Evolutionary conservation across 805 yeast genomes (phyloP), one percentile per base, ranked within the genome.

Genomic region (Metschnikowia gelsemii): DNA sequence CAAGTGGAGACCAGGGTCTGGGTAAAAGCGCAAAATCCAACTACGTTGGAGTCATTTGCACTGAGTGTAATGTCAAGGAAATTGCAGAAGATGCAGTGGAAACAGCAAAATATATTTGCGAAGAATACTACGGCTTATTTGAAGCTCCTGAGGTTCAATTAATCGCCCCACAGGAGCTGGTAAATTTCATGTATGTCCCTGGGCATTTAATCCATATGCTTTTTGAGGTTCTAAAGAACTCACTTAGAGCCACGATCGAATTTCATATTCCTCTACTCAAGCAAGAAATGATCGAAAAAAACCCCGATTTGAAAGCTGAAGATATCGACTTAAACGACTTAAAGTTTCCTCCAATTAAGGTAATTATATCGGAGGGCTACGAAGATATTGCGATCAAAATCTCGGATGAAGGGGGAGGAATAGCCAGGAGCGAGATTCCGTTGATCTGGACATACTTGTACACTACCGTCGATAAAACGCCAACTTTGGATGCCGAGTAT

Each of bases 391-490:
- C 96, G 8, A 83, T 88, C 53, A 89, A 89, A 62, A 82, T 88
- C 47, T 82, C 90, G 21, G 96, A 88, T 60, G 96, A 88, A 65
- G 96, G 96, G 26, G 96, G 96, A 22, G 96, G 96, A 17, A 87
- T 89, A 46, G 86, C 96, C 2, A 73, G 96, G 46, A 75, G 87
- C 46, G 90, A 85, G 41, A 77, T 86, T 12, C 93, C 95, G 3
- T 70, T 85, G 49, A 85, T 88, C 32, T 89, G 96, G 96, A 86
- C 96, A 0, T 88, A 88, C 61, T 74, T 89, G 61, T 88, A 88
- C 65, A 89, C 96, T 3, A 86, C 96, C 0, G 95, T 89, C 35
- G 80, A 80, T 52, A 75, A 79, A 38, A 76, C 84, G 5, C 91
- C 91, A 0, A 74, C 70, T 17, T 63, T 82, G 35, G 87, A 81